Evolutionary conservation across 202 grass and related monocot genomes (phyloP), one percentile per base, ranked within the genome.

Genomic region (Brachypodium distachyon): DNA sequence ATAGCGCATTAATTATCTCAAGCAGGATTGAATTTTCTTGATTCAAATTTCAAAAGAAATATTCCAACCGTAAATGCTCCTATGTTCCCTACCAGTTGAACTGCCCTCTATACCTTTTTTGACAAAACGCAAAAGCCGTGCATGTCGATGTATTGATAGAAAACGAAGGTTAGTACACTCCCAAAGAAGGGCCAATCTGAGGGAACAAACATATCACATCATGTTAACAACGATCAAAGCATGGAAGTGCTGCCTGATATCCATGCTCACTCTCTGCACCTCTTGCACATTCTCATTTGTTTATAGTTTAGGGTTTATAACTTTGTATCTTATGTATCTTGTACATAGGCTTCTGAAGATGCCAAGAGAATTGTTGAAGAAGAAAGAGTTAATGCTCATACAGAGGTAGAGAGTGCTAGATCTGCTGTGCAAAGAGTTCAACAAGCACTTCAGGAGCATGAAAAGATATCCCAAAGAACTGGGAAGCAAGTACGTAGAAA

Each of bases 331-430:
- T 73, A 37, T 53, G 31, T 17, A 4, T 75, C 56, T 81, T 81
- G 54, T 7, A 46, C 41, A 66, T 78, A 98, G 95, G 89, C 95
- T 84, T 90, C 87, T 71, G 95, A 98, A 88, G 95, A 94, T 84
- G 95, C 95, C 31, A 94, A 94, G 85, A 88, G 69, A 78, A 89
- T 92, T 79, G 91, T 94, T 86, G 89, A 94, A 70, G 95, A 98
- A 83, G 95, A 94, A 94, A 90, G 95, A 74, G 52, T 70, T 71
- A 88, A 86, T 84, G 89, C 95, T 67, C 87, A 84, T 83, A 70
- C 64, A 21, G 95, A 98, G 74, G 91, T 98, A 86, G 82, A 98
- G 78, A 85, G 73, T 78, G 87, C 95, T 42, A 90, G 57, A 72
- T 82, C 76, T 82, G 77, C 95, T 68, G 84, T 92, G 52, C 85